Evolutionary conservation across 495 filamentous ascomycete genomes (phyloP).

Genomic region (Zalerion maritima): DNA sequence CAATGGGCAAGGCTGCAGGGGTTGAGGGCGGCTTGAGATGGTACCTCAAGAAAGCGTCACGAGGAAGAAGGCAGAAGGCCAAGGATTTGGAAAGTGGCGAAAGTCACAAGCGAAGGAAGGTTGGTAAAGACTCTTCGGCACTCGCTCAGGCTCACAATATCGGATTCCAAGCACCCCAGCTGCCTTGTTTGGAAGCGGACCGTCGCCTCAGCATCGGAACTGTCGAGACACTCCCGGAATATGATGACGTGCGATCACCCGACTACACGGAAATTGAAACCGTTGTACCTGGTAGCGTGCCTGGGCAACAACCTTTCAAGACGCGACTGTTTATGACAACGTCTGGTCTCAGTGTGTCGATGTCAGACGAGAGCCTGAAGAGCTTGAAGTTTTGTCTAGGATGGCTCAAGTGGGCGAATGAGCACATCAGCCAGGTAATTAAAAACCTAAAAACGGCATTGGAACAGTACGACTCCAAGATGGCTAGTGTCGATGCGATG

Average conservation of each 20-base stretch:
- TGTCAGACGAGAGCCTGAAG: conserved; percentile 68
- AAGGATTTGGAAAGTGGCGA: not conserved
- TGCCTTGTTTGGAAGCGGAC: conserved; percentile 11
- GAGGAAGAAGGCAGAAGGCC: not conserved
- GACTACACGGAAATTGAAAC: conserved; percentile 44
- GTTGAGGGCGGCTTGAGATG: conserved; percentile 70
- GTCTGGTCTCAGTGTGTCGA: conserved; percentile 69
- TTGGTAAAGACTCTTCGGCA: no score
- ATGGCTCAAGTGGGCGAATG: conserved; percentile 64
- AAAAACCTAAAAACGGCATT: conserved; percentile 52
- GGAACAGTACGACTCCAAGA: conserved; percentile 52
- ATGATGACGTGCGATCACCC: conserved; percentile 60
- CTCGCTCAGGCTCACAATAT: no score
- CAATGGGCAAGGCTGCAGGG: conserved; percentile 64
- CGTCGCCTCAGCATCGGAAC: conserved; percentile 34
- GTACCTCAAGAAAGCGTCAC: conserved; percentile 33
- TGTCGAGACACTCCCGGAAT: conserved; percentile 59
- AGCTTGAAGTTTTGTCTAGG: conserved; percentile 64
- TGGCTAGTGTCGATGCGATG: conserved; percentile 1
- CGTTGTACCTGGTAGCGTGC: conserved; percentile 11
- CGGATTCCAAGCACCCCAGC: no score
- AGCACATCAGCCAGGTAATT: conserved; percentile 54
- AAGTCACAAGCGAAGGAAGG: no score
- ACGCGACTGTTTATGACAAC: conserved; percentile 69
- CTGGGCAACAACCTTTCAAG: conserved; percentile 50